Percentiles rank a stretch among this genome's conserved stretches.
phyloP scores from a whole-genome alignment of 2,329 filamentous ascomycete species.

The Akanthomyces uredinophilus region DNA sequence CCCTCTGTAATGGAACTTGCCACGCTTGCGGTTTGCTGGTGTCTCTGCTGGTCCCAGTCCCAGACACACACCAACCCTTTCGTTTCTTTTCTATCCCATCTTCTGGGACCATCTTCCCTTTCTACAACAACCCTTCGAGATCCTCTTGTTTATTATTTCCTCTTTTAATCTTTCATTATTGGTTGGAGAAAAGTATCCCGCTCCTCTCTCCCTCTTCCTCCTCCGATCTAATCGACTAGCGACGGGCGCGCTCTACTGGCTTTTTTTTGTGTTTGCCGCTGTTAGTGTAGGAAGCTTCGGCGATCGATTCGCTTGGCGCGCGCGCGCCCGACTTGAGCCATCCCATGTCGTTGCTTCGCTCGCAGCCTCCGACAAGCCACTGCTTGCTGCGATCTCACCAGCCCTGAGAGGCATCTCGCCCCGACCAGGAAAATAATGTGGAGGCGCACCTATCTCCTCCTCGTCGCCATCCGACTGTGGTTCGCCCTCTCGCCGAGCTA shows the following conservation, averaged over 20 bases:
- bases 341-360: conserved; percentile 17
- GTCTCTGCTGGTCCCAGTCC: background rate
- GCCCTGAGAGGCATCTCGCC: conserved; percentile 13
- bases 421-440: conserved; percentile 57
- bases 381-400: conserved; percentile 18
- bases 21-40: conserved; percentile 11
- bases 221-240: conserved; percentile 2
- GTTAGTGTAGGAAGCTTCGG: background rate
- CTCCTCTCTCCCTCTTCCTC: background rate
- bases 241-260: background rate
- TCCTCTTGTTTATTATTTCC: background rate
- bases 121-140: background rate
- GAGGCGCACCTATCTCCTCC: conserved; percentile 80
- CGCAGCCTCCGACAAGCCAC: conserved; percentile 21
- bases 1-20: conserved; percentile 7
- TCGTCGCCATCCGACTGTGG: conserved; percentile 84
- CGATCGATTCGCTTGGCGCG: conserved; percentile 10
- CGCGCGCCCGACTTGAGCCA: conserved; percentile 3
- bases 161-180: conserved; percentile 1
- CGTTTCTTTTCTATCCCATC: conserved; percentile 11
- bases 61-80: background rate
- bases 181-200: background rate
- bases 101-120: background rate
- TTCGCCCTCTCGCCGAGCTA: conserved; percentile 94
- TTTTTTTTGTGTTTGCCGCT: background rate